Evolutionary conservation across 2,329 filamentous ascomycete genomes (phyloP), one percentile per base, ranked within the genome.

Genomic region (Dothistroma septosporum): DNA sequence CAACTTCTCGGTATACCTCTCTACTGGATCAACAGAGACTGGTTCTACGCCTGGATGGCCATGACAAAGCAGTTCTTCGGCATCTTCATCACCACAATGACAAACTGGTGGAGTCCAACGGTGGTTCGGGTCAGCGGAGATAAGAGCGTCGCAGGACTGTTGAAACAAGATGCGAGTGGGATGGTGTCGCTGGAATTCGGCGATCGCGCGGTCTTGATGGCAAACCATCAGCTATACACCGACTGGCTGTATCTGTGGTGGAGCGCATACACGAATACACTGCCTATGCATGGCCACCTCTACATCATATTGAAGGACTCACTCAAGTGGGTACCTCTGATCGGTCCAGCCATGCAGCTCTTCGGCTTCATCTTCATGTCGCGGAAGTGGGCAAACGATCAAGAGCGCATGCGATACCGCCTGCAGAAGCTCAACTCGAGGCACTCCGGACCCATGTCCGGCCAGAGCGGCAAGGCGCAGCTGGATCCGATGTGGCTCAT

Each of bases 171-270:
- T 0, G 72, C 79, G 1, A 87, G 91, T 72, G 91, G 91, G 2
- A 81, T 85, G 62, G 81, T 94, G 16, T 81, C 90, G 69, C 89
- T 89, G 71, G 79, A 85, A 68, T 95, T 96, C 66, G 91, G 91
- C 0, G 88, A 93, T 74, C 85, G 91, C 57, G 78, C 94, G 70
- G 82, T 96, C 50, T 78, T 96, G 75, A 87, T 95, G 68, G 89
- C 91, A 31, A 96, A 96, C 73, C 91, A 96, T 73, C 91, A 94
- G 71, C 74, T 80, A 60, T 68, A 72, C 75, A 92, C 90, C 10
- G 91, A 95, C 76, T 95, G 91, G 91, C 76, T 95, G 21, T 96
- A 95, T 74, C 83, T 96, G n/a, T 96, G 91, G 91, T 95, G 91
- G 91, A 85, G 88, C 22, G 88, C 86, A 53, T 95, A 95, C 71